Percentiles rank a stretch among this genome's conserved stretches.
Conservation (phyloP, 345 rosid species). For the Toxicodendron radicans region DNA sequence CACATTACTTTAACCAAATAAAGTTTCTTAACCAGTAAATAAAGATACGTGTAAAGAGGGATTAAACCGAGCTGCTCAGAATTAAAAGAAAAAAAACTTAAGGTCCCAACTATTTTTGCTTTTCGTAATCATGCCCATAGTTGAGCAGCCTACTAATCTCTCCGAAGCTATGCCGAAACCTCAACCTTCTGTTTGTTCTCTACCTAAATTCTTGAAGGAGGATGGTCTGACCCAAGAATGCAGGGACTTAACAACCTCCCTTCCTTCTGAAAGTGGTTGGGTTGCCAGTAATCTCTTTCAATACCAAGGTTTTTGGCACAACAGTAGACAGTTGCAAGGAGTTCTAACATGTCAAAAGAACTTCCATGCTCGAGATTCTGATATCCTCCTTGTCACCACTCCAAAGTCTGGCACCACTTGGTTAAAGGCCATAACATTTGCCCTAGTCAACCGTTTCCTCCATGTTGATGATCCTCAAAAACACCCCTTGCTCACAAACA, state of each 20-base stretch:
- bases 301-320: conserved; percentile 56
- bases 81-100: too few species aligned
- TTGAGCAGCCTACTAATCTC: not conserved
- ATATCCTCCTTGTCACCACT: conserved; percentile 47
- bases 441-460: conserved; percentile 34
- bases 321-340: conserved; percentile 33
- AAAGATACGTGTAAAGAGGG: too few species aligned
- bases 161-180: not conserved
- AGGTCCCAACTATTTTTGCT: too few species aligned
- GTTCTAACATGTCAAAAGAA: conserved; percentile 42
- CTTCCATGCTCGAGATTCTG: conserved; percentile 43
- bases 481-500: conserved; percentile 52
- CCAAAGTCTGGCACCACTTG: conserved; percentile 75
- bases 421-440: conserved; percentile 53
- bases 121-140: not conserved
- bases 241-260: conserved; percentile 35
- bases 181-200: not conserved
- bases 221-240: conserved; percentile 34
- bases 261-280: conserved; percentile 45
- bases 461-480: conserved; percentile 17
- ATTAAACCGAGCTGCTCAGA: too few species aligned
- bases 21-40: too few species aligned
- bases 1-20: too few species aligned
- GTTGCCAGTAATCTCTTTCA: conserved; percentile 32
- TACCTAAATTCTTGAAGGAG: conserved; percentile 39